Percentiles rank a stretch among this genome's conserved stretches.
phyloP scores from a whole-genome alignment of 2,329 filamentous ascomycete species.

The Pestalotiopsis sp. region DNA sequence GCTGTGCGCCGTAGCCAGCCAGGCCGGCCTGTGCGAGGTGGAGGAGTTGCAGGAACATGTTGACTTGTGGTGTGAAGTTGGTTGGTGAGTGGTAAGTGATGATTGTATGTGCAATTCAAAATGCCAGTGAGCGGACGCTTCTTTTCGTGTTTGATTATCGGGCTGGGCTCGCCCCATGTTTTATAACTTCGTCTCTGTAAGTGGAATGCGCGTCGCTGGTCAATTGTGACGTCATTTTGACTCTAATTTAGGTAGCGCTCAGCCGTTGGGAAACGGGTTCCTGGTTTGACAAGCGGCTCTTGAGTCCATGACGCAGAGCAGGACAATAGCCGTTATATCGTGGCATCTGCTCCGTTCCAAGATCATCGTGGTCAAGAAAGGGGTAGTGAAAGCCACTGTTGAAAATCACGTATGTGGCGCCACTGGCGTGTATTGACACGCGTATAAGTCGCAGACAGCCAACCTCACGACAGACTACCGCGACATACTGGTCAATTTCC shows the following conservation, averaged over 20 bases:
- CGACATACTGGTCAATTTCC: no score
- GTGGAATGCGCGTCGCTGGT: background rate
- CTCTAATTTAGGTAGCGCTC: background rate
- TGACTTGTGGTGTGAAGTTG: background rate
- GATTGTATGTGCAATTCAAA: background rate
- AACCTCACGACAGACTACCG: no score
- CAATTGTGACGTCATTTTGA: background rate
- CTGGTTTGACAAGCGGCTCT: background rate
- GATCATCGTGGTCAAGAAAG: no score
- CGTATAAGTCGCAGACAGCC: no score
- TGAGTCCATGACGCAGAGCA: background rate
- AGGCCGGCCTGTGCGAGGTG: slow-evolving; percentile 42
- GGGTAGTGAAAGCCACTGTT: no score
- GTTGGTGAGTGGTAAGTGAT: background rate
- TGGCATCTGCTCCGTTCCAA: no score
- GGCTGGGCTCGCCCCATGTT: background rate
- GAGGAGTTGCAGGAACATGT: slow-evolving; percentile 31
- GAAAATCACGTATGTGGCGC: no score
- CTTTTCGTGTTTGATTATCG: background rate
- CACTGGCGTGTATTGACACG: no score
- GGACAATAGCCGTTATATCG: background rate
- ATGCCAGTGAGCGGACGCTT: background rate
- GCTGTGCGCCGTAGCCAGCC: slow-evolving; percentile 43
- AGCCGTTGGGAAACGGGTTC: background rate
- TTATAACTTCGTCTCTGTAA: background rate